Base-by-base conservation (phyloP, 192 early-diverging fungal genomes). In the Radiomyces spectabilis region DNA sequence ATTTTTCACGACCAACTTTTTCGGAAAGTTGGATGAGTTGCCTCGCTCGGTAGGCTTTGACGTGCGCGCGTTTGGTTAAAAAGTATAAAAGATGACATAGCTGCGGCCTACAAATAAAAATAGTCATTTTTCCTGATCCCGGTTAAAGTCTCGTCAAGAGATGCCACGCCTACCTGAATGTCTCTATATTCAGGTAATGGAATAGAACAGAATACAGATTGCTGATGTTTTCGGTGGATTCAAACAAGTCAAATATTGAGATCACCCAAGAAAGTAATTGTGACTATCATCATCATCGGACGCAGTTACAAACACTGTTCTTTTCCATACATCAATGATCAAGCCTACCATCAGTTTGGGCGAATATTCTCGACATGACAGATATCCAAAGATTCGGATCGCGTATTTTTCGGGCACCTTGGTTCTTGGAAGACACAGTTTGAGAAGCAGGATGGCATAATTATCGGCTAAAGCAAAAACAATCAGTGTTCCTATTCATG, bases 171-270 rank as follows among this genome's bases (percentile, higher is more conserved):
- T 58, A 78, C 74, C 77, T 61, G 18, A 72, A 42, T 0, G 56
- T 79, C 12, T 69, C 71, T 44, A 62, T 68, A 5, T 53, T 39
- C 1, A 79, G 47, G 48, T 76, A 79, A 49, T 79, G 74, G 39
- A 82, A 77, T 1, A 69, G 51, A 18, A 79, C 75, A 19, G 69
- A 69, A 44, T 82, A 82, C 7, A 77, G 53, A 9, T 61, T 63
- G 2, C 54, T 45, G 2, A 79, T 44, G 57, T 68, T 56, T 22
- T 64, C 59, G 34, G 55, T 65, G 44, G 66, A 62, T 9, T 75
- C 74, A 33, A 82, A 51, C 8, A 71, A 55, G 34, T 77, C 71
- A 46, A 72, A 77, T 8, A 79, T 51, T 5, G 63, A 21, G 13
- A 77, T 68, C 7, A 72, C 30, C 80, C 80, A 82, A 53, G 42